Base-by-base conservation (phyloP, 352 stramenopile species). In the Thalassiosira sp. region DNA sequence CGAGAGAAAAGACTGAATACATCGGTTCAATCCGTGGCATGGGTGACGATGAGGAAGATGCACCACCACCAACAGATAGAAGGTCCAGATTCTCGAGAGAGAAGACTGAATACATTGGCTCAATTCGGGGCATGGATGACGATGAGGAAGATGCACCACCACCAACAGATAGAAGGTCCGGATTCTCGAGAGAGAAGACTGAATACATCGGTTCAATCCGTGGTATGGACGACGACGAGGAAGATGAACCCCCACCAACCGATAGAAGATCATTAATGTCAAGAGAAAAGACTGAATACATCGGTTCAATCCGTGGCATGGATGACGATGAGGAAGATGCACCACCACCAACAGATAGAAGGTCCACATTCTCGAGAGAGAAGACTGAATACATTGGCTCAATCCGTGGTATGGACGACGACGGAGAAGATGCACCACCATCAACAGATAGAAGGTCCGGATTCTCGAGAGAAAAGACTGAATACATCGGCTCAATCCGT, bases 401-500 rank as follows among this genome's bases (percentile, higher is more conserved):
- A n/a, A n/a, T n/a, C n/a, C n/a, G n/a, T n/a, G n/a, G n/a, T n/a
- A n/a, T n/a, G n/a, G n/a, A n/a, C n/a, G n/a, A n/a, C n/a, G n/a
- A n/a, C n/a, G n/a, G n/a, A n/a, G n/a, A n/a, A n/a, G n/a, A n/a
- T n/a, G n/a, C n/a, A n/a, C n/a, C 53, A n/a, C 2, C 25, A 8
- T 20, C 25, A 3, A n/a, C 24, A 2, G 53, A 6, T 20, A 60
- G 51, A 20, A 62, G 53, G 6, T 2, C 27, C 15, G 3, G 15
- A 20, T 2, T 48, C 1, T 52, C 56, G 5, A 65, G 52, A n/a
- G 11, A 48, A 18, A 2, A 52, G 3, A 65, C 56, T 22, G 16
- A 65, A 28, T 51, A 31, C 8, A 51, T 52, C 15, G 56, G 33
- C n/a, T n/a, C n/a, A n/a, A n/a, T n/a, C n/a, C n/a, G n/a, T n/a